These are phyloP conservation scores for Didymella pomorum DNA, from an alignment of 2,329 filamentous ascomycete genomes.

Conservation along the genomic window DNA sequence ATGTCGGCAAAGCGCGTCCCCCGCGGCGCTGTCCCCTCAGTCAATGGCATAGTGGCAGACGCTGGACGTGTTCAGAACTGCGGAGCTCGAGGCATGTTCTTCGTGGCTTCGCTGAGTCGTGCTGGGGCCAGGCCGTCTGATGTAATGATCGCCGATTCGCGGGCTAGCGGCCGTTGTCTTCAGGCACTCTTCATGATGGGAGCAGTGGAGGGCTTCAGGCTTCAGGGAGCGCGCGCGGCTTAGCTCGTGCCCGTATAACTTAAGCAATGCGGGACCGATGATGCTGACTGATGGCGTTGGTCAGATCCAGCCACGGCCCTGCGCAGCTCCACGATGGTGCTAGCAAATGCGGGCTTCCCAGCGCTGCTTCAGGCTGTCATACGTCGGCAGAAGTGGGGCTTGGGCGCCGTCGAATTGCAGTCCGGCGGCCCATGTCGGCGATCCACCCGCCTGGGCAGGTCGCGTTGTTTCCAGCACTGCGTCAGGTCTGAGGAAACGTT, in stretches of 20 bases:
- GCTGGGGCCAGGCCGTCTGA: slow-evolving; percentile 9
- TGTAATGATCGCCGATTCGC: slow-evolving; percentile 6
- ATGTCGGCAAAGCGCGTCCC: slow-evolving; percentile 42
- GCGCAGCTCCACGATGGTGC: slow-evolving; percentile 2
- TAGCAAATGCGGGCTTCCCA: not conserved
- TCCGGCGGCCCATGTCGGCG: slow-evolving; percentile 4
- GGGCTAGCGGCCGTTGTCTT: slow-evolving; percentile 1
- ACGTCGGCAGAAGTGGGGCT: slow-evolving; percentile 1
- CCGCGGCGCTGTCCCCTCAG: slow-evolving; percentile 26
- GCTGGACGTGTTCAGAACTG: slow-evolving; percentile 9
- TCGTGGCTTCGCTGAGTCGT: slow-evolving; percentile 4
- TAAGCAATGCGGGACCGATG: slow-evolving; percentile 16
- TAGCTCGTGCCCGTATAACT: not conserved
- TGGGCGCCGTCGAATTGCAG: not conserved
- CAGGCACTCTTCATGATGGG: not conserved
- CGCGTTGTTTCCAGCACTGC: slow-evolving; percentile 3
- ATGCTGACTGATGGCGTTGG: slow-evolving; percentile 17
- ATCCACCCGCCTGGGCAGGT: slow-evolving; percentile 6
- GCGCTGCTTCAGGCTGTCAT: slow-evolving; percentile 2
- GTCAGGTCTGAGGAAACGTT: not conserved
- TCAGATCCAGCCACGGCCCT: not conserved
- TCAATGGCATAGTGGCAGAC: slow-evolving; percentile 30
- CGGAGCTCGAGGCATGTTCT: slow-evolving; percentile 9
- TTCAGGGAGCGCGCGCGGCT: not conserved
- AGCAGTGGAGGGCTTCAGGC: not conserved